phyloP scores from a whole-genome alignment of 2,329 filamentous ascomycete genomes.

The Pseudogymnoascus sp. region DNA sequence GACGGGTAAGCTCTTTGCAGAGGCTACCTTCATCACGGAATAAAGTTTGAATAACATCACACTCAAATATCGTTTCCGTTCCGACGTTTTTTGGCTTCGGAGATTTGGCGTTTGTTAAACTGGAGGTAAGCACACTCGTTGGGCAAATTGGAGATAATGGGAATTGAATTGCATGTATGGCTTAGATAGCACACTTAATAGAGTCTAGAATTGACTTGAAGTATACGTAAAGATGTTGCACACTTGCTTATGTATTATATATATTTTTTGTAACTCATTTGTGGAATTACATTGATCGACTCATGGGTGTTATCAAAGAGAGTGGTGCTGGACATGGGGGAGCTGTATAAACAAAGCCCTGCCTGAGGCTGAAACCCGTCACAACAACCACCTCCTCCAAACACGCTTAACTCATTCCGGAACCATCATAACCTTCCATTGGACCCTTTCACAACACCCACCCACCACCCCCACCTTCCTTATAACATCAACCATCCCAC shows the following conservation, averaged over 20 bases:
- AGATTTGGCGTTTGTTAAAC: not conserved
- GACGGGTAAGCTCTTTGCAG: slow-evolving; percentile 70
- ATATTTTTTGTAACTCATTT: not conserved
- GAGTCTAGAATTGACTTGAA: slow-evolving; percentile 3
- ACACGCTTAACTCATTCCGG: not conserved
- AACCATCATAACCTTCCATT: too few species aligned
- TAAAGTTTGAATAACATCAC: not conserved
- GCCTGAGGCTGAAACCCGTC: not conserved
- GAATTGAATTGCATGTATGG: not conserved
- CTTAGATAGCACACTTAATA: slow-evolving; percentile 4
- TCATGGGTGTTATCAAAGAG: not conserved
- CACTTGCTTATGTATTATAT: too few species aligned
- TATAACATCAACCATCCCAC: not conserved
- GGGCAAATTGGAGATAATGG: not conserved
- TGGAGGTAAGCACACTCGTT: not conserved
- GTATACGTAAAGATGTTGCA: not conserved
- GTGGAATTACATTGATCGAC: not conserved
- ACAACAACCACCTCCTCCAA: too few species aligned
- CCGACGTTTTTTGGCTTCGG: not conserved
- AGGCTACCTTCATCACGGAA: slow-evolving; percentile 91
- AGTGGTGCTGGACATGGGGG: too few species aligned
- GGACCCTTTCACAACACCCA: too few species aligned
- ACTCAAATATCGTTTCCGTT: not conserved
- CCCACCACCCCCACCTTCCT: too few species aligned
- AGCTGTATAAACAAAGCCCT: not conserved